Evolutionary conservation across 352 stramenopile species (phyloP), one percentile per base, ranked within the genome.

Genomic region (Aphanomyces stellatus): DNA sequence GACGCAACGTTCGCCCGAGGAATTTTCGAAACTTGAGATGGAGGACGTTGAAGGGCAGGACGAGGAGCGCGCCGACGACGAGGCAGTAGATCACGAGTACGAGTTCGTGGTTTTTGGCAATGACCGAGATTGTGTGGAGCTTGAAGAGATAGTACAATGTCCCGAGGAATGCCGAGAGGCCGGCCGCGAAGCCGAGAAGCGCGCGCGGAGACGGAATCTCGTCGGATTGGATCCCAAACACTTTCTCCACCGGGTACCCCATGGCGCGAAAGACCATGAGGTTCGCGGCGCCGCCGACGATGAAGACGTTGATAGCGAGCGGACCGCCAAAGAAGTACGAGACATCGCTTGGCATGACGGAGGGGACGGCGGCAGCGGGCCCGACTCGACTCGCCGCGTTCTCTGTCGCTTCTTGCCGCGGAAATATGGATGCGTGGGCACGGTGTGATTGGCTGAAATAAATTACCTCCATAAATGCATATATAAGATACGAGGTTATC

Each of bases 291-390:
- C 88, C 65, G 3, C 84, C 84, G 31, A 89, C 64, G 13, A 90
- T 55, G 56, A 90, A 90, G 0, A 78, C 70, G 64, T 81, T 90
- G 55, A 87, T 69, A 13, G 84, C 81, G 22, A 92, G 70, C 55
- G 84, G 84, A 2, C 84, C 83, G 65, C 80, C 88, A 72, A 92
- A 77, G 72, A 92, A 92, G 76, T 88, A 92, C 81, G 60, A 42
- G 41, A 67, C 49, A 19, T 67, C 60, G 37, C 28, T 57, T 55
- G 41, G 60, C 41, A 59, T 59, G 4, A 28, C 19, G 49, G 49
- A n/a, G n/a, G n/a, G n/a, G n/a, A n/a, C n/a, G n/a, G n/a, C n/a
- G n/a, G n/a, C n/a, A n/a, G n/a, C n/a, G n/a, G n/a, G n/a, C n/a
- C n/a, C n/a, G n/a, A n/a, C n/a, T n/a, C n/a, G n/a, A n/a, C n/a